Base-by-base conservation (phyloP, 306 rosid genomes). In the Citrullus mucosospermus region DNA sequence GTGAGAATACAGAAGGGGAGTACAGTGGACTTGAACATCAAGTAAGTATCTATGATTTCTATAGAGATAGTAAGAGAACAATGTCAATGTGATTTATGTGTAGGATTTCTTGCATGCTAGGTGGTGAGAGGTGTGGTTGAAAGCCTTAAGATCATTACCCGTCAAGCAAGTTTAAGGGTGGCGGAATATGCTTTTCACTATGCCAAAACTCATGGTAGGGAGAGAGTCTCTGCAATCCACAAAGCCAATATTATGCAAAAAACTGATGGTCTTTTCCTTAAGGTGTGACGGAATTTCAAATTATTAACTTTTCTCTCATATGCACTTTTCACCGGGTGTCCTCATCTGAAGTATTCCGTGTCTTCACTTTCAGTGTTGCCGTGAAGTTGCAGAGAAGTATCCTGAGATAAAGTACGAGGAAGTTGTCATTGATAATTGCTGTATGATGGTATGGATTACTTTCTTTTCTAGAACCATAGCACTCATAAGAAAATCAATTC, bases 21-120 rank as follows among this genome's bases (percentile, higher is more conserved):
- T 92, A 96, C 83, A 92, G 97, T 88, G 99, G 99, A 51, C 99
- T 96, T 87, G 99, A 96, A 72, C 98, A 96, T 90, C 98, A 96
- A 91, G 99, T 88, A 88, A 91, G 83, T 76, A 59, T 72, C 74
- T 50, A 16, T 14, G 9, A 25, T 51, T 73, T 73, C 77, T 15
- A 73, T 73, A 4, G 16, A 16, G 60, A 9, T 30, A 14, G 15
- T 28, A 44, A 28, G 8, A 51, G 28, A 73, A 16, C 28, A 51
- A 28, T 51, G 6, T 55, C 75, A 79, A 54, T 78, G 39, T 72
- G 41, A 63, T 56, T 82, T 58, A 85, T 61, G 39, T 82, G 55
- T 80, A 73, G 61, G 18, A 36, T 17, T 53, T 81, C 72, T 48
- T 77, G 81, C 75, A 75, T 84, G 76, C 67, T 85, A 96, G 98